Percentiles rank a stretch among this genome's conserved stretches.
These are phyloP conservation scores for Aspergillus cejpii DNA, from an alignment of 2,329 filamentous ascomycete species.

Conservation along the genomic window DNA sequence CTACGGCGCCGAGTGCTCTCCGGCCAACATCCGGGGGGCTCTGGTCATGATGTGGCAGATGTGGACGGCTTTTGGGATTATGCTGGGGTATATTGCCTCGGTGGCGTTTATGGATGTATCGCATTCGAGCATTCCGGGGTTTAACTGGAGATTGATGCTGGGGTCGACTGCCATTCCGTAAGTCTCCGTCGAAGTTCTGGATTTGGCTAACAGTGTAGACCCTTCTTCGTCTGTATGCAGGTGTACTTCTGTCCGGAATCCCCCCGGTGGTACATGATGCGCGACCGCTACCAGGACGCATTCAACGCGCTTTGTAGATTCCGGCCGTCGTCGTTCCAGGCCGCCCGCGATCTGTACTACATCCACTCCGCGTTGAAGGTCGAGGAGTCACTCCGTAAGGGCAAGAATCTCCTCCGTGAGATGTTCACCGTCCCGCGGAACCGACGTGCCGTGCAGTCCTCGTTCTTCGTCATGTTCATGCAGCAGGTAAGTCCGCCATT, in stretches of 20 bases:
- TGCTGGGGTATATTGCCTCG: slow-evolving; percentile 46
- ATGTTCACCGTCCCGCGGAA: slow-evolving; percentile 58
- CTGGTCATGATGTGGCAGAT: slow-evolving; percentile 51
- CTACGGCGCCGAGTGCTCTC: slow-evolving; percentile 45
- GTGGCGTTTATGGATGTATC: slow-evolving; percentile 41
- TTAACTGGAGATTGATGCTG: slow-evolving; percentile 63
- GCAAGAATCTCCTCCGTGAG: slow-evolving; percentile 51
- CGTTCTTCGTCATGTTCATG: slow-evolving; percentile 60
- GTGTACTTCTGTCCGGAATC: slow-evolving; percentile 61
- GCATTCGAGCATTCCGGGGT: slow-evolving; percentile 34
- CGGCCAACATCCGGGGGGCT: slow-evolving; percentile 45
- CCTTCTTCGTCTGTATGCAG: slow-evolving; percentile 49
- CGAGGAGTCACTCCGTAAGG: slow-evolving; percentile 49
- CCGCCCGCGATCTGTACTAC: slow-evolving; percentile 53
- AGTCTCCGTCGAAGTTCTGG: slow-evolving; percentile 34
- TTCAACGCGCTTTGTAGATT: slow-evolving; percentile 46
- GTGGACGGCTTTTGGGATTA: slow-evolving; percentile 44
- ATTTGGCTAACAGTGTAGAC: slow-evolving; percentile 5
- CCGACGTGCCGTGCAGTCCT: slow-evolving; percentile 52
- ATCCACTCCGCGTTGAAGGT: slow-evolving; percentile 54
- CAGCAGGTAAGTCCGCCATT: slow-evolving; percentile 47
- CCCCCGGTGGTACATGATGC: slow-evolving; percentile 48
- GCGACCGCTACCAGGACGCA: slow-evolving; percentile 41
- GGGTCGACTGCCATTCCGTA: slow-evolving; percentile 56
- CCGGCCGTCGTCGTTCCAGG: slow-evolving; percentile 48